Conservation (phyloP, 805 yeast species). For the Metschnikowia reukaufii region DNA sequence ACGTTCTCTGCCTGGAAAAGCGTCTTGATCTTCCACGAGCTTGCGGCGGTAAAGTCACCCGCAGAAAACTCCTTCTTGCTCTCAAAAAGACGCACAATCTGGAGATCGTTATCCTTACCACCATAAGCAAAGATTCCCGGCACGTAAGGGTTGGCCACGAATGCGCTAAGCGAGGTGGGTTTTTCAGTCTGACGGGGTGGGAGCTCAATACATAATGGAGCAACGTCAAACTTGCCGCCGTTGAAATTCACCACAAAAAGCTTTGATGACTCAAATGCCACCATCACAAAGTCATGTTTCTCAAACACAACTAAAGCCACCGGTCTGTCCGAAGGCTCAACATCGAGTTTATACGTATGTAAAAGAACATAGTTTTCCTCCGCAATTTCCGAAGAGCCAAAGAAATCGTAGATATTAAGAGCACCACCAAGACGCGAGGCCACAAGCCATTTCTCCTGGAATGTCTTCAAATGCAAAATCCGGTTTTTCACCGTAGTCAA, state of each 20-base stretch:
- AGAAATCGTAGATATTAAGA: slow-evolving; percentile 38
- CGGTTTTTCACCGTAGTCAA: slow-evolving; percentile 30
- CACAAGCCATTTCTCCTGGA: slow-evolving; percentile 36
- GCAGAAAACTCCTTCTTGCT: slow-evolving; percentile 17
- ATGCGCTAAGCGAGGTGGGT: slow-evolving; percentile 44
- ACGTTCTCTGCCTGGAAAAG: slow-evolving; percentile 80
- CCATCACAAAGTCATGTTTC: slow-evolving; percentile 32
- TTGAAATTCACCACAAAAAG: slow-evolving; percentile 41
- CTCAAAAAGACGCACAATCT: slow-evolving; percentile 42
- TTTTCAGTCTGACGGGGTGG: slow-evolving; percentile 10
- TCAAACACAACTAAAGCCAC: slow-evolving; percentile 32
- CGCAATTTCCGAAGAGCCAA: slow-evolving; percentile 24
- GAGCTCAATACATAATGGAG: slow-evolving; percentile 29
- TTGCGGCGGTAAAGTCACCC: slow-evolving; percentile 19
- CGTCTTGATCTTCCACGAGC: slow-evolving; percentile 20
- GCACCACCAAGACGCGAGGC: slow-evolving; percentile 46
- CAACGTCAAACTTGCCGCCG: slow-evolving; percentile 28
- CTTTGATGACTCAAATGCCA: slow-evolving; percentile 48
- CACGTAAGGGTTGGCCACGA: slow-evolving; percentile 47
- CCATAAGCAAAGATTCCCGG: slow-evolving; percentile 70
- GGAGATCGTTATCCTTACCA: slow-evolving; percentile 79
- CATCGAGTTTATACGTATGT: slow-evolving; percentile 29
- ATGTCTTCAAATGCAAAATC: slow-evolving; percentile 33
- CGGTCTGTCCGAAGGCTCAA: slow-evolving; percentile 29
- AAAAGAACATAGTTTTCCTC: slow-evolving; percentile 41